These are phyloP conservation scores for Castanopsis chinensis DNA, from an alignment of 306 rosid genomes.

Conservation along the genomic window DNA sequence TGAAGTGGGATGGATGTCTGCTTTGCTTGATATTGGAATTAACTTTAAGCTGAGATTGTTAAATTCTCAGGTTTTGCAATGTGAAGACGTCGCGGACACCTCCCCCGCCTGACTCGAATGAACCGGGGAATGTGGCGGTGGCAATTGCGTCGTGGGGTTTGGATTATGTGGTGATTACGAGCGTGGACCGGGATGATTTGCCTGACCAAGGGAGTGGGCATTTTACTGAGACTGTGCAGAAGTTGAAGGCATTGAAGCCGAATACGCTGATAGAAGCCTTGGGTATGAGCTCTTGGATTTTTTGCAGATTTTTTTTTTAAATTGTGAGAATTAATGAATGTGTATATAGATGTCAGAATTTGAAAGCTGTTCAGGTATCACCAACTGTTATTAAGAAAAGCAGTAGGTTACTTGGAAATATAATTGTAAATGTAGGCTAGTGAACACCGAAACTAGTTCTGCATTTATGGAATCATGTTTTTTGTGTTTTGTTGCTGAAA, in stretches of 20 bases:
- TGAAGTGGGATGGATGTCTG: too few relatives aligned
- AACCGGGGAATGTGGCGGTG: constrained; percentile 97
- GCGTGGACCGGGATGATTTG: constrained; percentile 97
- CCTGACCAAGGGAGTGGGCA: constrained; percentile 97
- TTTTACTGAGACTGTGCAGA: constrained; percentile 92
- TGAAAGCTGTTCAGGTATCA: constrained; percentile 10
- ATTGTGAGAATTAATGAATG: constrained; percentile 12
- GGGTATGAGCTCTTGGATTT: constrained; percentile 41
- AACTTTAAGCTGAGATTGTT: background rate
- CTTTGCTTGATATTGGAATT: background rate
- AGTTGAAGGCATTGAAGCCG: constrained; percentile 85
- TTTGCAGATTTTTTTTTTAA: background rate
- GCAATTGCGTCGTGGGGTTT: constrained; percentile 99
- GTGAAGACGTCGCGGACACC: constrained; percentile 97
- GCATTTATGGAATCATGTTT: too few relatives aligned
- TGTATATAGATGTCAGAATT: background rate
- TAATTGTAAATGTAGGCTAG: constrained; percentile 9
- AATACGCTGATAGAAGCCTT: constrained; percentile 88
- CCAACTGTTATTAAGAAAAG: constrained; percentile 12
- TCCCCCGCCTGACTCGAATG: constrained; percentile 92
- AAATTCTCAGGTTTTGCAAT: constrained; percentile 76
- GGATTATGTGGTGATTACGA: constrained; percentile 97
- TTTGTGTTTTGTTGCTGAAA: too few relatives aligned
- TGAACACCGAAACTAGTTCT: background rate
- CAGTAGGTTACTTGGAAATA: constrained; percentile 1